phyloP scores from a whole-genome alignment of 768 basidiomycete genomes.

The Neoboletus magnificus region DNA sequence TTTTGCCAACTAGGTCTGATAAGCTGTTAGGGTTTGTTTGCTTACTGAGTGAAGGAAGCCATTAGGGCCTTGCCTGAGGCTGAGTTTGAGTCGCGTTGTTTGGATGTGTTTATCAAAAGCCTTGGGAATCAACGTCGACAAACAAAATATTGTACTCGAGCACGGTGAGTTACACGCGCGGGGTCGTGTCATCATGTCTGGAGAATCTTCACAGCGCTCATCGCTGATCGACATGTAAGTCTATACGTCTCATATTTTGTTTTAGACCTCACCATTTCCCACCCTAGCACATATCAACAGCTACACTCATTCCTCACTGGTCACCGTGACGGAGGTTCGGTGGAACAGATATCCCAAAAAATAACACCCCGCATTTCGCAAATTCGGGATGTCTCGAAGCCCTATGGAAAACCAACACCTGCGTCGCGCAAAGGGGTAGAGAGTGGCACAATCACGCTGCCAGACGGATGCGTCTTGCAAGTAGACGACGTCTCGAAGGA shows the following conservation, averaged over 20 bases:
- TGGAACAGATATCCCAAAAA: conserved; percentile 57
- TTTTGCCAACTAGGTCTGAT: not conserved
- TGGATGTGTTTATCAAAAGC: conserved; percentile 23
- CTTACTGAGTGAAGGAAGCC: too few species aligned
- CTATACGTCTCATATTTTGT: not conserved
- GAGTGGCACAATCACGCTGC: conserved; percentile 63
- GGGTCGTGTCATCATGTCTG: conserved; percentile 33
- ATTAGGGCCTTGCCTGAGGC: too few species aligned
- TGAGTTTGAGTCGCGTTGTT: not conserved
- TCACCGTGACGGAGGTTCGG: conserved; percentile 53
- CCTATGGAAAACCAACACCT: conserved; percentile 68
- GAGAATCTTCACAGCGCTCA: conserved; percentile 56
- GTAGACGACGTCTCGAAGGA: conserved; percentile 72
- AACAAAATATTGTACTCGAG: conserved; percentile 18
- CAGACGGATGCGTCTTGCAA: conserved; percentile 57
- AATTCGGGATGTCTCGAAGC: conserved; percentile 54
- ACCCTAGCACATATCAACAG: conserved; percentile 57
- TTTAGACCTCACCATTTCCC: not conserved
- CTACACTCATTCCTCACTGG: conserved; percentile 59
- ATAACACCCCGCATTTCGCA: conserved; percentile 55
- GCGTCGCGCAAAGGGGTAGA: conserved; percentile 66
- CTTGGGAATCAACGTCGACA: conserved; percentile 21
- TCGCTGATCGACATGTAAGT: conserved; percentile 66
- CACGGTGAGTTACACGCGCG: not conserved
- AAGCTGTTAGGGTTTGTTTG: too few species aligned